Percentiles rank a stretch among this genome's conserved stretches.
Conservation (phyloP, 2,329 filamentous ascomycete species). For the Sporothrix phasma region DNA sequence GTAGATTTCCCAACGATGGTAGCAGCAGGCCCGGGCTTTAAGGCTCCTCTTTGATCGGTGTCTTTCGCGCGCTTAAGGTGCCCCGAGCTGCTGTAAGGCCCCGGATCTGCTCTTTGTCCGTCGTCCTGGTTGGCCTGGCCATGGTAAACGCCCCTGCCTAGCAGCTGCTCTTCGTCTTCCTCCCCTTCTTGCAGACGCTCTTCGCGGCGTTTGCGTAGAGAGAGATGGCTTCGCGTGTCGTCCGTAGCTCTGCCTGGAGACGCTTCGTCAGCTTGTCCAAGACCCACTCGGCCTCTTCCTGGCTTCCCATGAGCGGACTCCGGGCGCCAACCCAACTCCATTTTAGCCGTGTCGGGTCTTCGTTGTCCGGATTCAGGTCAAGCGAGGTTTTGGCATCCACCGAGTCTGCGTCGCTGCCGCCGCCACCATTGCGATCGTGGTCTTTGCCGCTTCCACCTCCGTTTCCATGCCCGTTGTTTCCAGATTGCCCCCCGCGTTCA, state of each 20-base stretch:
- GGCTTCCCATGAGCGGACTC: conserved; percentile 59
- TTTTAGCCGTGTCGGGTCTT: conserved; percentile 17
- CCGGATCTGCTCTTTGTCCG: not conserved
- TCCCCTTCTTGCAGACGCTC: not conserved
- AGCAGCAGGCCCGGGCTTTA: not conserved
- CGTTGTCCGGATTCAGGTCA: not conserved
- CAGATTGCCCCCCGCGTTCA: not conserved
- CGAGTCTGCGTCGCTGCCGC: not conserved
- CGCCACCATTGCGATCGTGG: not conserved
- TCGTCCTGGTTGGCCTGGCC: not conserved
- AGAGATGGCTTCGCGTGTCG: not conserved
- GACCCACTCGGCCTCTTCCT: conserved; percentile 64
- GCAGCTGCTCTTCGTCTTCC: not conserved
- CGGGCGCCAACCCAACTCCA: conserved; percentile 68
- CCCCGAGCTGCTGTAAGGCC: conserved; percentile 4
- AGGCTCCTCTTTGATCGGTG: conserved; percentile 14
- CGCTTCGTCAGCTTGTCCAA: conserved; percentile 51
- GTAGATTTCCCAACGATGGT: not conserved
- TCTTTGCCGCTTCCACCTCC: not conserved
- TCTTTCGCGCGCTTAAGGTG: not conserved
- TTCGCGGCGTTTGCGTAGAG: not conserved
- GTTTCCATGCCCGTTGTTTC: not conserved
- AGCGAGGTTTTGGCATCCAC: not conserved
- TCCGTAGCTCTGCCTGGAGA: conserved; percentile 41
- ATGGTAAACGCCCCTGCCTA: not conserved